phyloP scores from a whole-genome alignment of 1,284 basidiomycete genomes.

The Taiwanofungus camphoratus region DNA sequence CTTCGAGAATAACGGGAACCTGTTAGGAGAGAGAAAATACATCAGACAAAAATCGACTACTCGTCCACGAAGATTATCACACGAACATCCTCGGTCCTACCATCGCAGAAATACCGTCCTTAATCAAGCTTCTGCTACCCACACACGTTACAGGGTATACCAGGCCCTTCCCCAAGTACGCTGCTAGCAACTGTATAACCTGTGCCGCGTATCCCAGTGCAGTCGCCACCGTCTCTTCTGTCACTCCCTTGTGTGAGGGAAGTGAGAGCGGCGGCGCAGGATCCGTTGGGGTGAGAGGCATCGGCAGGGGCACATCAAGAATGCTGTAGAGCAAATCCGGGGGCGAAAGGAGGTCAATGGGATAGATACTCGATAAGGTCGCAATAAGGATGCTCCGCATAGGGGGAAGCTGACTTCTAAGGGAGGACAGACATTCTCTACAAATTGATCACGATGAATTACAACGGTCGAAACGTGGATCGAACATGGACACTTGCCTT shows the following conservation, averaged over 20 bases:
- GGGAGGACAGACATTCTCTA: slow-evolving; percentile 41
- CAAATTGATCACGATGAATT: slow-evolving; percentile 5
- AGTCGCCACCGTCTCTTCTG: slow-evolving; percentile 79
- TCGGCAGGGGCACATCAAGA: slow-evolving; percentile 78
- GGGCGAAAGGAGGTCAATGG: slow-evolving; percentile 79
- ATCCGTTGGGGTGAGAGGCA: slow-evolving; percentile 69
- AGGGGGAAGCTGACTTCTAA: slow-evolving; percentile 46
- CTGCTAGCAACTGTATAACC: slow-evolving; percentile 73
- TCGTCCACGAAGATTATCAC: no score
- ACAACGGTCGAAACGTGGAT: background rate
- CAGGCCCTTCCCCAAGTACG: slow-evolving; percentile 73
- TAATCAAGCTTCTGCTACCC: slow-evolving; percentile 83
- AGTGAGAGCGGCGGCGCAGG: slow-evolving; percentile 81
- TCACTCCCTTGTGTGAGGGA: slow-evolving; percentile 61
- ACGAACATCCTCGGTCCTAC: slow-evolving; percentile 86
- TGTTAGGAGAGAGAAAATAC: slow-evolving; percentile 28
- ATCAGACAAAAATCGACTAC: background rate
- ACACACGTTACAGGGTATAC: slow-evolving; percentile 87
- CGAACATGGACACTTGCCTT: slow-evolving; percentile 38
- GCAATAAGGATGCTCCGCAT: slow-evolving; percentile 68
- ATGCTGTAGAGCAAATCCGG: slow-evolving; percentile 84
- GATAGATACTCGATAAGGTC: slow-evolving; percentile 78
- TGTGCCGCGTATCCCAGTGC: slow-evolving; percentile 87
- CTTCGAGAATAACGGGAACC: slow-evolving; percentile 91
- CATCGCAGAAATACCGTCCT: slow-evolving; percentile 90